These are phyloP conservation scores for Chalciporus pseudorubinellus DNA, from an alignment of 768 basidiomycete genomes.

Conservation along the genomic window DNA sequence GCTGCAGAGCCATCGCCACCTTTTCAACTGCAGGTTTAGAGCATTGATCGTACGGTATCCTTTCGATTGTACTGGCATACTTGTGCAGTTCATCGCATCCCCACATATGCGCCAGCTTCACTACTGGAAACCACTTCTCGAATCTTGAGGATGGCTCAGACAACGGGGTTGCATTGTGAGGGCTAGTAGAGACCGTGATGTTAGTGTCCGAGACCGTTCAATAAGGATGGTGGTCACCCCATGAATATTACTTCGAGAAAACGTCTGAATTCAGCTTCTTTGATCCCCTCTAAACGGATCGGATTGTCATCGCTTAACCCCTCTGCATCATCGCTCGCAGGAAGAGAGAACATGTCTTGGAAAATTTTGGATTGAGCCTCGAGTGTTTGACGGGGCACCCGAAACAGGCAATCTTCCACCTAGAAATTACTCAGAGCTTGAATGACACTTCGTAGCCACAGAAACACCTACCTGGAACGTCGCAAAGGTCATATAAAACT, in stretches of 20 bases:
- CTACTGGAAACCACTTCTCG: conserved; percentile 38
- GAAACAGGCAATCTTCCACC: conserved; percentile 18
- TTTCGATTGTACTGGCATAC: conserved; percentile 23
- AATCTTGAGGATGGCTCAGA: not conserved
- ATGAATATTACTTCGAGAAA: conserved; percentile 26
- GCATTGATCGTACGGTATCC: conserved; percentile 20
- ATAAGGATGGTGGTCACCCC: conserved; percentile 1
- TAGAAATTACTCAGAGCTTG: not conserved
- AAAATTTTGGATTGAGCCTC: conserved; percentile 14
- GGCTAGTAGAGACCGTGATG: no score
- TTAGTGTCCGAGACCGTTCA: not conserved
- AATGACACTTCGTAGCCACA: no score
- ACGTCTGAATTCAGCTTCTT: conserved; percentile 8
- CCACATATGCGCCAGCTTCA: conserved; percentile 42
- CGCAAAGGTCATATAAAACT: conserved; percentile 3
- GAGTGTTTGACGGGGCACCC: conserved; percentile 11
- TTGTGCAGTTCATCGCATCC: conserved; percentile 30
- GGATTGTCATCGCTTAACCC: not conserved
- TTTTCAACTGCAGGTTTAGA: conserved; percentile 21
- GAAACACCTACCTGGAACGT: conserved; percentile 2
- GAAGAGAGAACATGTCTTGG: conserved; percentile 10
- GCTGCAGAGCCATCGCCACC: conserved; percentile 30
- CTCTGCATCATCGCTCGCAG: conserved; percentile 2
- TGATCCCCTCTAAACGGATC: conserved; percentile 17
- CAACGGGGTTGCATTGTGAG: not conserved